A percentile compares a stretch with the other conserved stretches of the same genome.
phyloP scores from a whole-genome alignment of 768 basidiomycete genomes.

The Lanmaoa rubissima region DNA sequence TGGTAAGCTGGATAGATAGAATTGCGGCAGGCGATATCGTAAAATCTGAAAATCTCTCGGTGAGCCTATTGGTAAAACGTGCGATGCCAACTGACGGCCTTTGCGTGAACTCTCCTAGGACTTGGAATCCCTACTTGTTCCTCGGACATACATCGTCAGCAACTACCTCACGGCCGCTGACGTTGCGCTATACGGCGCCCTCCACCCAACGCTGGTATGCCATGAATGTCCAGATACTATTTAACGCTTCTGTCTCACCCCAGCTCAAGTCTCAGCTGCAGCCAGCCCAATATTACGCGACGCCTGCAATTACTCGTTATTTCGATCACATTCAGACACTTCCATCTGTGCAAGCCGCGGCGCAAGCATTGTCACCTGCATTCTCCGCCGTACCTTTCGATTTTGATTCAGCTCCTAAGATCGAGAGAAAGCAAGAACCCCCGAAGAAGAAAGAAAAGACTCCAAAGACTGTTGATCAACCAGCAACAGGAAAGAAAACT shows the following conservation, averaged over 20 bases:
- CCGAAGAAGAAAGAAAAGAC: conserved; percentile 78
- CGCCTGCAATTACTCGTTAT: conserved; percentile 86
- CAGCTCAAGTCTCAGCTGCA: conserved; percentile 60
- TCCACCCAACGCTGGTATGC: conserved; percentile 79
- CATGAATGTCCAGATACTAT: not conserved
- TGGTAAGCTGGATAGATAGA: conserved; percentile 70
- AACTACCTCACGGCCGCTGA: conserved; percentile 89
- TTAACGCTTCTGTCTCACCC: conserved; percentile 8
- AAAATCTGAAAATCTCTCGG: conserved; percentile 49
- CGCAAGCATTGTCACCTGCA: conserved; percentile 48
- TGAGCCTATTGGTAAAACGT: conserved; percentile 24
- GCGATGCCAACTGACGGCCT: not conserved
- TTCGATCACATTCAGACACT: conserved; percentile 90
- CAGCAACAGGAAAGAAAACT: conserved; percentile 24
- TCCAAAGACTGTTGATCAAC: conserved; percentile 32
- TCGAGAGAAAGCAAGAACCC: conserved; percentile 68
- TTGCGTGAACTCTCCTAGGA: conserved; percentile 43
- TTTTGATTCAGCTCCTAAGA: conserved; percentile 68
- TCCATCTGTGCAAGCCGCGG: conserved; percentile 57
- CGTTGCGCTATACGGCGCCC: conserved; percentile 84
- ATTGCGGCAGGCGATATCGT: conserved; percentile 49
- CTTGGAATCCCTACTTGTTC: conserved; percentile 66
- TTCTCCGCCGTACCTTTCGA: conserved; percentile 66
- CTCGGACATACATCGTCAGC: conserved; percentile 82
- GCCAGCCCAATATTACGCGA: conserved; percentile 70